phyloP scores from a whole-genome alignment of 192 early-diverging fungal species.

The Backusella westeae region DNA sequence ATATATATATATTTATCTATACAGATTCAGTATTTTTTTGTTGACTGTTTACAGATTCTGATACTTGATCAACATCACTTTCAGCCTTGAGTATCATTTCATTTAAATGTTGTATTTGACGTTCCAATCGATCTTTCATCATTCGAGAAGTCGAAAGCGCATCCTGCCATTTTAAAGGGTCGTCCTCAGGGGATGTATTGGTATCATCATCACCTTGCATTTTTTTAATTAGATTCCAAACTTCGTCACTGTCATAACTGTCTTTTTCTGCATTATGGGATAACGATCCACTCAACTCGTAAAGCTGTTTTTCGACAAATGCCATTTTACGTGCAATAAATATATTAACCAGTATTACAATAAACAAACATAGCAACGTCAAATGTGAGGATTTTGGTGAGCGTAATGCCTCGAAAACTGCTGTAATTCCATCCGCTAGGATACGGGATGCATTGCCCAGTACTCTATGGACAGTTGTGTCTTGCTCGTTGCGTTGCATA shows the following conservation, averaged over 20 bases:
- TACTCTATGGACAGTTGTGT: not conserved
- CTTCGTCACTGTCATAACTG: not conserved
- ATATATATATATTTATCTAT: not conserved
- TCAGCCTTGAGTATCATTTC: slow-evolving; percentile 8
- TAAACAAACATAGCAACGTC: not conserved
- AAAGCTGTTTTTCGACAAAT: slow-evolving; percentile 5
- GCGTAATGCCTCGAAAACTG: not conserved
- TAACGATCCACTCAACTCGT: not conserved
- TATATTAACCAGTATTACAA: slow-evolving; percentile 5
- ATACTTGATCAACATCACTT: slow-evolving; percentile 9
- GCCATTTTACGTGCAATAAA: slow-evolving; percentile 11
- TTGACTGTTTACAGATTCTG: slow-evolving; percentile 6
- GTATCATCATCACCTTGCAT: not conserved
- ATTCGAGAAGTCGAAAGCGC: not conserved
- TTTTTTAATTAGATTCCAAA: slow-evolving; percentile 6
- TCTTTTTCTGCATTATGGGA: not conserved
- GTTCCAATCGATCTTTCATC: slow-evolving; percentile 2
- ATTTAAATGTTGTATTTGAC: not conserved
- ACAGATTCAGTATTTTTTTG: not conserved
- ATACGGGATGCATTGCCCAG: not conserved
- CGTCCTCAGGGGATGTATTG: not conserved
- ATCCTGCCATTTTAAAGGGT: not conserved
- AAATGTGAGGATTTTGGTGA: slow-evolving; percentile 2
- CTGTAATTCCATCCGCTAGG: not conserved
- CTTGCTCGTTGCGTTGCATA: not conserved